Base-by-base conservation (phyloP, 805 yeast genomes). In the Cyberlindnera misumaiensis region DNA sequence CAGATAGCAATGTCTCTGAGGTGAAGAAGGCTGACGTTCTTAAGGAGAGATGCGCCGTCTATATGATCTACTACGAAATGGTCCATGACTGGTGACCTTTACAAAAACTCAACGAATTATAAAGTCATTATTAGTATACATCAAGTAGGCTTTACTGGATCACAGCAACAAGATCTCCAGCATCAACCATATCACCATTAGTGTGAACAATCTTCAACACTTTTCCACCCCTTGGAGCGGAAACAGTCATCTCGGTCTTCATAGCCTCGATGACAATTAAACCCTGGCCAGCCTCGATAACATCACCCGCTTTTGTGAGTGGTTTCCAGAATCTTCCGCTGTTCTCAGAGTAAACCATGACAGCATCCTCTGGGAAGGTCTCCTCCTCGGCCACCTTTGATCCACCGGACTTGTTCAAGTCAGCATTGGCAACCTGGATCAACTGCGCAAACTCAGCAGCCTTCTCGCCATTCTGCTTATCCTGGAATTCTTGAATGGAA, bases 261-360 rank as follows among this genome's bases (percentile, higher is more conserved):
- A 90, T 90, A 39, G 98, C 97, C 63, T 90, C 98, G 38, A 90
- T 85, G 29, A 93, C 87, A 48, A 90, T 74, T 44, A 90, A 68
- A 4, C 87, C 87, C 51, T 86, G 90, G 26, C 89, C 94, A 34
- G 64, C 72, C 37, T 67, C 64, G 20, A 90, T 94, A 5, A 47
- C 62, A 51, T 84, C 93, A 17, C 96, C 96, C 33, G 73, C 89
- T 41, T 70, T 64, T 22, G 83, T 94, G 48, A 88, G 65, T 1
- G 94, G 77, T 62, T 93, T 90, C 98, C 98, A 90, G 72, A 84
- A 88, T 50, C 97, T 73, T 40, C 97, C 98, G n/a, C 96, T 83
- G 59, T 79, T 93, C 60, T 93, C 97, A 16, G 97, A 88, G 58
- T 89, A 89, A 14, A 89, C 85, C 67, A 83, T 57, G 53, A 79